Evolutionary conservation across 108 stramenopile genomes (phyloP), one percentile per base, ranked within the genome.

Genomic region (Cafeteria roenbergensis): DNA sequence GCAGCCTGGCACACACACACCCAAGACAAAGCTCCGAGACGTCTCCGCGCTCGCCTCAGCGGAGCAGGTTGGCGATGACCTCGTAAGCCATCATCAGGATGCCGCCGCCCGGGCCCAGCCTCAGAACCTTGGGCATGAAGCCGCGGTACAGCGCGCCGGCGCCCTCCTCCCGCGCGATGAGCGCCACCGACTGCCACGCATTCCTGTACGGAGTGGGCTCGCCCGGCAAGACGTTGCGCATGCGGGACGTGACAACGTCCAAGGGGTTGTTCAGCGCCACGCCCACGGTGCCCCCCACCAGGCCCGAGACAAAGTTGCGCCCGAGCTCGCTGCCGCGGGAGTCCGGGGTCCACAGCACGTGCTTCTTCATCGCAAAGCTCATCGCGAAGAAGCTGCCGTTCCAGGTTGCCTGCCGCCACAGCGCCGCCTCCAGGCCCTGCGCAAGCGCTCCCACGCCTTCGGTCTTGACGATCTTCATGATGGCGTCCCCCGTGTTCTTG

Each of bases 91-190:
- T 17, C 26, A 56, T 4, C 55, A 56, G 9, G 29, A 56, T 56
- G n/a, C 55, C 55, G n/a, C 55, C 55, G n/a, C 55, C 55, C 20
- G 55, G 55, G 4, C 55, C 55, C 26, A 56, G 55, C 26, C 55
- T 4, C 20, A 34, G 9, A 6, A 63, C 27, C 48, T 38, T 63
- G 62, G 62, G 20, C 14, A 22, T 14, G 22, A 59, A 34, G 17
- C 34, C 34, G 58, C 34, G 58, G 22, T 59, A 59, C 22, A 59
- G 22, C 20, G 20, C 58, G 17, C 34, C 20, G 20, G 24, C 14
- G 51, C 51, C 51, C 20, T 30, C 29, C 55, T 56, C 55, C 55
- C 29, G 55, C 28, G 29, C 55, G 55, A 56, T 30, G 20, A 6
- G 55, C 55, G 28, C 28, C 28, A 56, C 8, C 8, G 20, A 14